Conservation (phyloP, 2,329 filamentous ascomycete species). For the Colletotrichum viniferum region DNA sequence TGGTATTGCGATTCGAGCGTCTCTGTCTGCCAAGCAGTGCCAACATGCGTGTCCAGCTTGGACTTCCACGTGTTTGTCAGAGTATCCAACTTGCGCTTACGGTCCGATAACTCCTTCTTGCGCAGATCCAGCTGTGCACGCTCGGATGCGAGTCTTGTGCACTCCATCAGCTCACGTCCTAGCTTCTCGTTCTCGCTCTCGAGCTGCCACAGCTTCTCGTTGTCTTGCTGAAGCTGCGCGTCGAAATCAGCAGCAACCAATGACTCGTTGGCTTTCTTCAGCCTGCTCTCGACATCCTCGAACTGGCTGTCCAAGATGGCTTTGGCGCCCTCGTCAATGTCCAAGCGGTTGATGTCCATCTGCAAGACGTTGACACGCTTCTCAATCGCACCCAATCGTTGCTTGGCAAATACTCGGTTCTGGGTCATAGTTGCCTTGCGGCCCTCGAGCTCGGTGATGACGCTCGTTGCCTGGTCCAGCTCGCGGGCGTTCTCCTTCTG, state of each 20-base stretch:
- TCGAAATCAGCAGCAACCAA: constrained; percentile 72
- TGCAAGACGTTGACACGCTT: constrained; percentile 71
- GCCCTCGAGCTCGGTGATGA: constrained; percentile 75
- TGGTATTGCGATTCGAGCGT: constrained; percentile 77
- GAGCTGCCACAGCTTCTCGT: constrained; percentile 67
- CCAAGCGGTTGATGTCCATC: constrained; percentile 71
- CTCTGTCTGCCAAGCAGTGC: constrained; percentile 69
- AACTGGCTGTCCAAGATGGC: constrained; percentile 77
- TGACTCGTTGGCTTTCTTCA: constrained; percentile 67
- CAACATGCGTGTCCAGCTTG: constrained; percentile 70
- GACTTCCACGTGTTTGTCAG: constrained; percentile 76
- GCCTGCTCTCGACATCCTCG: constrained; percentile 67
- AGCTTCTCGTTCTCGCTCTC: constrained; percentile 76
- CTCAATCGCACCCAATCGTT: constrained; percentile 76
- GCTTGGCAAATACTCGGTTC: constrained; percentile 74
- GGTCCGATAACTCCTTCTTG: constrained; percentile 78
- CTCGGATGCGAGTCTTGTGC: constrained; percentile 80
- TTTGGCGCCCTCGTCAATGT: constrained; percentile 84
- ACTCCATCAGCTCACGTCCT: constrained; percentile 81
- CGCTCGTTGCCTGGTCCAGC: constrained; percentile 71
- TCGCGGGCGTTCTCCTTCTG: constrained; percentile 78
- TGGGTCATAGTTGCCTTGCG: constrained; percentile 75
- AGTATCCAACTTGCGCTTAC: constrained; percentile 76
- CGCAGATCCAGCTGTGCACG: constrained; percentile 83
- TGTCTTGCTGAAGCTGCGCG: constrained; percentile 68